These are phyloP conservation scores for Cladophialophora yegresii DNA, from an alignment of 2,329 filamentous ascomycete species.

Conservation along the genomic window DNA sequence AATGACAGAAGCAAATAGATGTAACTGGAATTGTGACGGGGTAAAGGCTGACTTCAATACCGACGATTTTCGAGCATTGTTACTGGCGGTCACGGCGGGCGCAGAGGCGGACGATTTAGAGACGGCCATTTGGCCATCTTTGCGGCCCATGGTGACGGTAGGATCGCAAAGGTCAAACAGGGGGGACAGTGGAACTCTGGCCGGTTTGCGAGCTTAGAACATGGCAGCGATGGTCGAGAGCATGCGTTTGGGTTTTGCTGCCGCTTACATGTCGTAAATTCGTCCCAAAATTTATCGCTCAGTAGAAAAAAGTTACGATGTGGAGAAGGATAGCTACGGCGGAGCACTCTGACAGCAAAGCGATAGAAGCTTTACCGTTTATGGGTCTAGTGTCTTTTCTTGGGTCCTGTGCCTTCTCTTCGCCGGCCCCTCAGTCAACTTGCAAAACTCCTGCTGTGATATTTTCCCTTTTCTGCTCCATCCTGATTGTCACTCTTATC, in stretches of 20 bases:
- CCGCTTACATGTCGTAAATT: neutral
- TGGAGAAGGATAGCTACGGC: neutral
- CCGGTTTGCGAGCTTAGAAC: neutral
- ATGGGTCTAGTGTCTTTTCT: neutral
- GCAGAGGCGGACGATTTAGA: slow-evolving; percentile 50
- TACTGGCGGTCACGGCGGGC: slow-evolving; percentile 38
- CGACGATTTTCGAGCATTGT: slow-evolving; percentile 47
- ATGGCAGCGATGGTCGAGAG: neutral
- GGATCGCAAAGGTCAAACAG: slow-evolving; percentile 2
- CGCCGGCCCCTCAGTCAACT: neutral
- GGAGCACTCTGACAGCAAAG: neutral
- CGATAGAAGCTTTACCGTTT: neutral
- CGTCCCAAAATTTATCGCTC: neutral
- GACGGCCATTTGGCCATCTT: slow-evolving; percentile 46
- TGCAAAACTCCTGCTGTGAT: neutral
- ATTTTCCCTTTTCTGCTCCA: neutral
- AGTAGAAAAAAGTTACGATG: neutral
- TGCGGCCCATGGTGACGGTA: slow-evolving; percentile 49
- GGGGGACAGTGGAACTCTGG: slow-evolving; percentile 11
- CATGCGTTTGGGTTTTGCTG: neutral
- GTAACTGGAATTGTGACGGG: slow-evolving; percentile 54
- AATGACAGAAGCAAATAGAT: slow-evolving; percentile 57
- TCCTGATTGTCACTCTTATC: neutral
- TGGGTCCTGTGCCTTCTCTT: neutral
- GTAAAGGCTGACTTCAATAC: slow-evolving; percentile 55